Evolutionary conservation across 768 basidiomycete genomes (phyloP).

Genomic region (Pholiota conissans): DNA sequence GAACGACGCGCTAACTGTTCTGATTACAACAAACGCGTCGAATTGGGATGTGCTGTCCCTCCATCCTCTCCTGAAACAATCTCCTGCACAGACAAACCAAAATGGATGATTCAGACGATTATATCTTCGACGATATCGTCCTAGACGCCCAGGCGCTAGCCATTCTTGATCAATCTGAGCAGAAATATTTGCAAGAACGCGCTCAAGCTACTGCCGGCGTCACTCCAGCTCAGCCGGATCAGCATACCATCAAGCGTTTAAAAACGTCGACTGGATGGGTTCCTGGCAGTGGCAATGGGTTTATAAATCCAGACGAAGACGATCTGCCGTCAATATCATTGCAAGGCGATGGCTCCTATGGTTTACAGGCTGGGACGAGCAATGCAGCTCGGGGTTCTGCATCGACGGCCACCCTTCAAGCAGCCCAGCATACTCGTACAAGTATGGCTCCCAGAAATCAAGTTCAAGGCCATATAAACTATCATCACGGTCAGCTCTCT

Average conservation of each 20-base stretch:
- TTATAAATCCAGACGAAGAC: constrained; percentile 39
- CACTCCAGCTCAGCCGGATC: constrained; percentile 29
- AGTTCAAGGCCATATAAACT: background rate
- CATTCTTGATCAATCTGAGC: constrained; percentile 59
- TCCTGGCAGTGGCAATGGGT: constrained; percentile 27
- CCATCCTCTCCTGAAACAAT: background rate
- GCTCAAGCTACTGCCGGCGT: constrained; percentile 14
- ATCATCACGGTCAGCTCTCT: constrained; percentile 1
- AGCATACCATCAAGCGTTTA: constrained; percentile 50
- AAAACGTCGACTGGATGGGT: constrained; percentile 50
- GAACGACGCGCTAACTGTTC: background rate
- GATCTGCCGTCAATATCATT: constrained; percentile 65
- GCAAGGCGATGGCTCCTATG: constrained; percentile 59
- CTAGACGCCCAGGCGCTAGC: constrained; percentile 65
- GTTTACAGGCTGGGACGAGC: constrained; percentile 23
- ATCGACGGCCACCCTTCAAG: background rate
- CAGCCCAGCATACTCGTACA: background rate
- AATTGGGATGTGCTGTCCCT: background rate
- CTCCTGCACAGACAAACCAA: background rate
- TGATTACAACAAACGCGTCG: background rate
- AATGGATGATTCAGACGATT: constrained; percentile 69
- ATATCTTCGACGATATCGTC: constrained; percentile 61
- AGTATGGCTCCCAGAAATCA: background rate
- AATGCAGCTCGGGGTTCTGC: background rate
- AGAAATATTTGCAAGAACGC: constrained; percentile 34